Conservation (phyloP, 306 rosid species). For the Betula pendula region DNA sequence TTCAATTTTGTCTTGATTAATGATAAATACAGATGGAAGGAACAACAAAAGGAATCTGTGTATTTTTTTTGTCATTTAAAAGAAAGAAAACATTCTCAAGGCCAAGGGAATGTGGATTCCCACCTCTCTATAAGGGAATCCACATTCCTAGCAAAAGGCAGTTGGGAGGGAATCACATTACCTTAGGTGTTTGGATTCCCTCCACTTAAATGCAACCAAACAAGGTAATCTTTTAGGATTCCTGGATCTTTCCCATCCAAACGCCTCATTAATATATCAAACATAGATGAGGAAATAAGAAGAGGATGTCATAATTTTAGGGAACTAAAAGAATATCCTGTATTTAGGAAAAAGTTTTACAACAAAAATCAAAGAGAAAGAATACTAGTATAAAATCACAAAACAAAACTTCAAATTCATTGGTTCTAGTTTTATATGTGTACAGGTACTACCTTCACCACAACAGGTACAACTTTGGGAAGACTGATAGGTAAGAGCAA, state of each 20-base stretch:
- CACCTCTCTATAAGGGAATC: too few relatives aligned
- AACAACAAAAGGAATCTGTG: too few relatives aligned
- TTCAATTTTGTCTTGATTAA: too few relatives aligned
- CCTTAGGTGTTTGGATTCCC: too few relatives aligned
- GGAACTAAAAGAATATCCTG: neutral
- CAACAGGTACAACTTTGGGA: slow-evolving; percentile 85
- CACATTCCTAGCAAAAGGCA: too few relatives aligned
- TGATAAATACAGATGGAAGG: too few relatives aligned
- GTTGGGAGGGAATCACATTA: too few relatives aligned
- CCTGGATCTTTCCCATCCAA: neutral
- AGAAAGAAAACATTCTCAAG: too few relatives aligned
- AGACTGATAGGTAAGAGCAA: slow-evolving; percentile 82
- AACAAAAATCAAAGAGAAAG: slow-evolving; percentile 19
- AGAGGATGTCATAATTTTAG: neutral
- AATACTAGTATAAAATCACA: slow-evolving; percentile 14
- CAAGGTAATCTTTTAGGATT: too few relatives aligned
- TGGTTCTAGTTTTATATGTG: slow-evolving; percentile 13
- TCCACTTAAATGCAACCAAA: too few relatives aligned
- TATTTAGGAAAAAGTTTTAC: neutral
- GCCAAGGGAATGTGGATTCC: too few relatives aligned
- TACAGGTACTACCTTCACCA: slow-evolving; percentile 69
- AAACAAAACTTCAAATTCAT: slow-evolving; percentile 20
- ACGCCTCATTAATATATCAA: neutral
- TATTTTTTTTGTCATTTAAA: too few relatives aligned
- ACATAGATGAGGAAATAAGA: neutral